phyloP scores from a whole-genome alignment of 2,329 filamentous ascomycete species.

The Didymella segeticola region DNA sequence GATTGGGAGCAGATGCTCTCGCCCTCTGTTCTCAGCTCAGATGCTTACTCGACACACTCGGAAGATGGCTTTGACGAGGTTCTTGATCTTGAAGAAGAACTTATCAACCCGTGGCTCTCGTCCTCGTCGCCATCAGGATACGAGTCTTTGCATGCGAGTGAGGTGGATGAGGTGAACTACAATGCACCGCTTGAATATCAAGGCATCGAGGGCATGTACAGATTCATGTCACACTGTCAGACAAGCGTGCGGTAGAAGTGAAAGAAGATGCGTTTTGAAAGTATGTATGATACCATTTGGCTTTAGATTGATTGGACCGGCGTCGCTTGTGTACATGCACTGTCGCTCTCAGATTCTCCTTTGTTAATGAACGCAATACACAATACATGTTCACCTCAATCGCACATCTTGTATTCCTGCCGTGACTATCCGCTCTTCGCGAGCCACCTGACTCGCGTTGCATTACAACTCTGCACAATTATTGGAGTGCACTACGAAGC shows the following conservation, averaged over 20 bases:
- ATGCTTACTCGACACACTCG: slow-evolving; percentile 50
- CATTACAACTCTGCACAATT: not conserved
- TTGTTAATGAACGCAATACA: slow-evolving; percentile 20
- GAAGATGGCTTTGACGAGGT: slow-evolving; percentile 48
- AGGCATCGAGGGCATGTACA: slow-evolving; percentile 69
- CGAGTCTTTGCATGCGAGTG: slow-evolving; percentile 64
- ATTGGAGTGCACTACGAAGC: not conserved
- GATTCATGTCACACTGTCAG: slow-evolving; percentile 70
- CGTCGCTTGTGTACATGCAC: slow-evolving; percentile 17
- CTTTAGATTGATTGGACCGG: slow-evolving; percentile 31
- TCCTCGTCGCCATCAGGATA: slow-evolving; percentile 59
- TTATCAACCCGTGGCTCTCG: slow-evolving; percentile 61
- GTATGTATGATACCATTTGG: slow-evolving; percentile 34
- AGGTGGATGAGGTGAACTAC: slow-evolving; percentile 50
- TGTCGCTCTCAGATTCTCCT: slow-evolving; percentile 26
- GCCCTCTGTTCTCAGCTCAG: slow-evolving; percentile 43
- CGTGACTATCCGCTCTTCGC: not conserved
- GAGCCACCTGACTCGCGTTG: not conserved
- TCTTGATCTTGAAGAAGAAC: slow-evolving; percentile 48
- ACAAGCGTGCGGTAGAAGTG: slow-evolving; percentile 27
- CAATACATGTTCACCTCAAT: not conserved
- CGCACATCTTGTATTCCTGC: not conserved
- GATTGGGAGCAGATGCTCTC: slow-evolving; percentile 67
- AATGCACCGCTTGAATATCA: slow-evolving; percentile 63
- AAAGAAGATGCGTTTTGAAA: slow-evolving; percentile 12